These are phyloP conservation scores for Herpetomonas tarakana DNA, from an alignment of 208 protist genomes.

Conservation along the genomic window DNA sequence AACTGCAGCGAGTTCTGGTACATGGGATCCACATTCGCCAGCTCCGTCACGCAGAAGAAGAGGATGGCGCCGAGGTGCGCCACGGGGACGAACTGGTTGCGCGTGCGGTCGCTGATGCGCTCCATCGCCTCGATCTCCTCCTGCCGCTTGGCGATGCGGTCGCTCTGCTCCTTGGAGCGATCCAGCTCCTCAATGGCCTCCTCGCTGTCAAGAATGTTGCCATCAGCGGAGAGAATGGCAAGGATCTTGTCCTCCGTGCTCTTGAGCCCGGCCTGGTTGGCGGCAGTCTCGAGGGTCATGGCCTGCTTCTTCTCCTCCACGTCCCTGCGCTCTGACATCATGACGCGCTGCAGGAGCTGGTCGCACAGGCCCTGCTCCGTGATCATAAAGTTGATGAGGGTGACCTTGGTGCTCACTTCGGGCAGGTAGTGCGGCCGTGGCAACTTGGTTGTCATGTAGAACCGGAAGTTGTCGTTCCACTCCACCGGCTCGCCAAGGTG, in stretches of 20 bases:
- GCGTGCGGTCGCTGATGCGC: constrained; percentile 95
- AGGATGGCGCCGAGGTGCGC: constrained; percentile 94
- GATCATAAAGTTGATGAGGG: constrained; percentile 97
- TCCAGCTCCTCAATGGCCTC: constrained; percentile 93
- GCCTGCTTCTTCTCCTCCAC: constrained; percentile 96
- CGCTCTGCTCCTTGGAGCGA: constrained; percentile 93
- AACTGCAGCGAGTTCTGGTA: constrained; percentile 97
- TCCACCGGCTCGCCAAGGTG: constrained; percentile 96
- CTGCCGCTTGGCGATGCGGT: constrained; percentile 93
- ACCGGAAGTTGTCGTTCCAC: constrained; percentile 94
- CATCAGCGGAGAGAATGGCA: constrained; percentile 85
- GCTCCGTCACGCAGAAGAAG: constrained; percentile 98
- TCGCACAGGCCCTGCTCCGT: constrained; percentile 95
- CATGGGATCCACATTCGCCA: constrained; percentile 96
- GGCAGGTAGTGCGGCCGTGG: constrained; percentile 97
- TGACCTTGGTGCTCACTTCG: constrained; percentile 96
- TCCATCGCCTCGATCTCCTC: constrained; percentile 96
- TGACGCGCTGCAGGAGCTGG: constrained; percentile 95
- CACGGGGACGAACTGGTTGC: constrained; percentile 93
- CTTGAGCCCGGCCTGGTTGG: constrained; percentile 88
- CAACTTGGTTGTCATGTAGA: constrained; percentile 98
- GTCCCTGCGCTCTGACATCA: constrained; percentile 93
- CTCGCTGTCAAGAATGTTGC: constrained; percentile 95
- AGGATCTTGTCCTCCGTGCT: constrained; percentile 90
- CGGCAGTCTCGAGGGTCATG: constrained; percentile 90